phyloP scores from a whole-genome alignment of 192 early-diverging fungal genomes.

The Rhizophagus sp. region DNA sequence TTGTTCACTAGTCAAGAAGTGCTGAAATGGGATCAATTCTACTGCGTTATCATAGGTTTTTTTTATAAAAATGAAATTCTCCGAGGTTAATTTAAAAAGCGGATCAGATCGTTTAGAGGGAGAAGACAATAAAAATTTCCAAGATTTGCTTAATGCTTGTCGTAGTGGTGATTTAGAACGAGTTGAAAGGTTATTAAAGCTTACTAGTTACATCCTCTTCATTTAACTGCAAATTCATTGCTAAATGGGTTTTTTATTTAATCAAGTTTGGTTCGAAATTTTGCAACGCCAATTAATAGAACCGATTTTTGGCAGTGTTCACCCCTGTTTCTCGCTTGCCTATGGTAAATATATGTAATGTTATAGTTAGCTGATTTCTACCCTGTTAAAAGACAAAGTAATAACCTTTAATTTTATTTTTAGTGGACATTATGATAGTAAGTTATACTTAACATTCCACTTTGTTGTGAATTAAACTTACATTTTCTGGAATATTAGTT shows the following conservation, averaged over 20 bases:
- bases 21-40: no score
- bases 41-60: no score
- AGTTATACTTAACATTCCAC: conserved; percentile 25
- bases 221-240: no score
- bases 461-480: background rate
- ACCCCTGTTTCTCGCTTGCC: conserved; percentile 46
- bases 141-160: conserved; percentile 10
- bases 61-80: no score
- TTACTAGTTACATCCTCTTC: background rate
- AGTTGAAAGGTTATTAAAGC: background rate
- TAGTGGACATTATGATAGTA: conserved; percentile 32
- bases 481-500: conserved; percentile 22
- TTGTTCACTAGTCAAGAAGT: no score
- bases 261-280: conserved; percentile 31
- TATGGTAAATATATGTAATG: conserved; percentile 24
- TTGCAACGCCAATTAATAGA: conserved; percentile 46
- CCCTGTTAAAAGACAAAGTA: background rate
- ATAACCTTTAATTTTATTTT: background rate
- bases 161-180: conserved; percentile 3
- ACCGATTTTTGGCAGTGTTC: conserved; percentile 52
- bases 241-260: background rate
- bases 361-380: no score
- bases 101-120: background rate
- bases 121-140: background rate
- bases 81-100: no score